phyloP scores from a whole-genome alignment of 2,329 filamentous ascomycete species.

The Calonectria hawksworthii region DNA sequence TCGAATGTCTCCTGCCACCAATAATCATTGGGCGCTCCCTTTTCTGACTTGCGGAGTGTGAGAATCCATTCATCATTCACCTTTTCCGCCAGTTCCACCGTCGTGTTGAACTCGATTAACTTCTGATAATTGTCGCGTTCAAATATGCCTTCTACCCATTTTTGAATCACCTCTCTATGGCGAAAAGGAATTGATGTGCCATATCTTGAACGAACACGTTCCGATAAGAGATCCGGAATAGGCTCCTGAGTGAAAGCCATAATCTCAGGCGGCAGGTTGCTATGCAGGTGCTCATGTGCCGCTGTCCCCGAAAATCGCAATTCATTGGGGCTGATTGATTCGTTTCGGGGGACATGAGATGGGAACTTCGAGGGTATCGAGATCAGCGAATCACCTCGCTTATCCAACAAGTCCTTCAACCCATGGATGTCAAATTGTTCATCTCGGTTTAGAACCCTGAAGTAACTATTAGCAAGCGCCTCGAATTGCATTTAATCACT shows the following conservation, averaged over 20 bases:
- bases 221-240: background rate
- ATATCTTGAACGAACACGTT: background rate
- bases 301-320: background rate
- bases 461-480: background rate
- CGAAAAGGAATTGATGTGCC: background rate
- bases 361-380: background rate
- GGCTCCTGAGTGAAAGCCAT: background rate
- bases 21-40: background rate
- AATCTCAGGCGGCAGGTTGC: background rate
- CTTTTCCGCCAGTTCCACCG: background rate
- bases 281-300: background rate
- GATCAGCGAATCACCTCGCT: background rate
- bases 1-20: conserved; percentile 13
- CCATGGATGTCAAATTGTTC: background rate
- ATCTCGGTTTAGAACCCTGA: background rate
- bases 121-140: too few relatives aligned
- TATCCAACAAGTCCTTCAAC: background rate
- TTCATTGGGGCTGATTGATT: background rate
- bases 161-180: background rate
- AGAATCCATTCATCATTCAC: background rate
- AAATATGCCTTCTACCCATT: background rate
- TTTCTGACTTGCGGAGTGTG: background rate
- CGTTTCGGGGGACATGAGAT: background rate
- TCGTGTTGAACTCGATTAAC: background rate
- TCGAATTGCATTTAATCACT: background rate